Conservation (phyloP, 139 green algal species). For the Spirogloea muscicola region DNA sequence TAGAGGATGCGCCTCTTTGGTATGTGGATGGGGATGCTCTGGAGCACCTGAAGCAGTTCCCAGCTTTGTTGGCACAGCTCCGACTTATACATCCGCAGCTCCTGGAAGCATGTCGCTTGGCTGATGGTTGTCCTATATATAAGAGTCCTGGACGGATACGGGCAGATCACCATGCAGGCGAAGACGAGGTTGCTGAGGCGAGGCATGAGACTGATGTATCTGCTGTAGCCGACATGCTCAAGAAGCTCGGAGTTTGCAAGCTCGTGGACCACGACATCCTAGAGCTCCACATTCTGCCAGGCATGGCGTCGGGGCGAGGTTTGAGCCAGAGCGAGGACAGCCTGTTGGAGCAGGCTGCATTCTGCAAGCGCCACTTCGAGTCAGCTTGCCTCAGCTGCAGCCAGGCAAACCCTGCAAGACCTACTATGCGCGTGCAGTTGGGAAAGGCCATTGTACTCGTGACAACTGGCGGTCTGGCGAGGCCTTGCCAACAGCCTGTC, state of each 20-base stretch:
- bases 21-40: too few species aligned
- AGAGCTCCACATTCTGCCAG: not conserved
- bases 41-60: too few species aligned
- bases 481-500: not conserved
- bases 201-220: not conserved
- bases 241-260: not conserved
- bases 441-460: not conserved
- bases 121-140: not conserved
- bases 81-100: too few species aligned
- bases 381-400: not conserved
- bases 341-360: not conserved
- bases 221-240: not conserved
- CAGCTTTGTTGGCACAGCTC: too few species aligned
- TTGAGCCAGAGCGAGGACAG: not conserved
- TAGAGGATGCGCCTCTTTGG: too few species aligned
- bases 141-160: not conserved
- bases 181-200: not conserved
- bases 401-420: not conserved
- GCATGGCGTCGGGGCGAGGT: not conserved
- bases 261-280: not conserved
- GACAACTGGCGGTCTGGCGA: not conserved
- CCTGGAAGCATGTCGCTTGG: not conserved
- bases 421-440: not conserved
- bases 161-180: not conserved
- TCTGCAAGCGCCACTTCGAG: not conserved